Percentiles rank a stretch among this genome's conserved stretches.
Conservation (phyloP, 176 grass and related monocot genomes). For the Urochloa ruziziensis region DNA sequence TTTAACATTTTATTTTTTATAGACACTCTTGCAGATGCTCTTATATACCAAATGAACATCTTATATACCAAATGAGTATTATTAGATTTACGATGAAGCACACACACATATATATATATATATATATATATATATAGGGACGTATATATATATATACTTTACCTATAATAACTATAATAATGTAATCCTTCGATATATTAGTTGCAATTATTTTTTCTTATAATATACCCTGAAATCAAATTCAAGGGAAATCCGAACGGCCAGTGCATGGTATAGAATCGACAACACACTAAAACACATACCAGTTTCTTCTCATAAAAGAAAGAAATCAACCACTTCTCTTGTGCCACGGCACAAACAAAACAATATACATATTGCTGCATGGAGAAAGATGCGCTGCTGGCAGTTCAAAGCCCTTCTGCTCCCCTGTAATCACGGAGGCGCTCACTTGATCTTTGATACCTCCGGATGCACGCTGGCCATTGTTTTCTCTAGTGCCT, state of each 20-base stretch:
- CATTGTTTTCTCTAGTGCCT: background rate
- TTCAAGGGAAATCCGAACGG: background rate
- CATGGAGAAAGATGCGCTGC: background rate
- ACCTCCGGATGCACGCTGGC: background rate
- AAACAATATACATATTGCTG: background rate
- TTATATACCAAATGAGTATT: too few species aligned
- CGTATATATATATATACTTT: too few species aligned
- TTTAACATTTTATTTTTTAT: too few species aligned
- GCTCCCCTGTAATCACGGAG: constrained; percentile 21
- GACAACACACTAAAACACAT: background rate
- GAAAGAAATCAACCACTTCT: background rate
- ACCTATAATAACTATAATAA: too few species aligned
- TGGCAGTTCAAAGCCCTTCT: too few species aligned
- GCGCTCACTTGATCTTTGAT: background rate
- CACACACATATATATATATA: too few species aligned
- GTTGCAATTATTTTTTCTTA: background rate
- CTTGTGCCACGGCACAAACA: background rate
- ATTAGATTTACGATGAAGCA: too few species aligned
- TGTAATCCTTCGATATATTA: background rate
- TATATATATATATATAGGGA: too few species aligned
- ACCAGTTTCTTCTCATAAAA: background rate
- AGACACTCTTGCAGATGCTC: too few species aligned
- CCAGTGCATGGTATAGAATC: background rate
- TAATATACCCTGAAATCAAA: background rate
- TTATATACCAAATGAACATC: too few species aligned